Evolutionary conservation across 192 early-diverging fungal species (phyloP), one percentile per base, ranked within the genome.

Genomic region (Coemansia sp.): DNA sequence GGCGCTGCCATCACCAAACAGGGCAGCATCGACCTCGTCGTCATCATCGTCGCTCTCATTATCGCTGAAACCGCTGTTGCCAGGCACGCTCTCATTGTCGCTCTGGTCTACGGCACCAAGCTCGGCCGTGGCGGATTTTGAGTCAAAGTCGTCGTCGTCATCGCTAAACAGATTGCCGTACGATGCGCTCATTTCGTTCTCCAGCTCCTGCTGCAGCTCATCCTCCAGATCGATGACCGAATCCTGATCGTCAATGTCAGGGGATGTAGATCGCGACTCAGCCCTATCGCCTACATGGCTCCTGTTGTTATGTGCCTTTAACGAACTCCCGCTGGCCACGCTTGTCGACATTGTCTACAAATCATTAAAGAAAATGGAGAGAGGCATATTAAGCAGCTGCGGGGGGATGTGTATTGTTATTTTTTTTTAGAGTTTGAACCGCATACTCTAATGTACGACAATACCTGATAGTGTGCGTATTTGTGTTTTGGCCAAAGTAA

Each of bases 161-260:
- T 80, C 77, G 39, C 62, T 72, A 67, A 82, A 82, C 53, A 82
- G 39, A 36, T 76, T 77, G 29, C 74, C 74, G 53, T 77, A 77
- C n/a, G 80, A 82, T 2, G 72, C 79, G 39, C 71, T 74, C 71
- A 82, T 82, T 64, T 82, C 80, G 50, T 77, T 82, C 27, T 82
- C 80, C 7, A 82, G 71, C 75, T 82, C 75, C 60, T 82, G 80
- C 62, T 82, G 71, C 51, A 82, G 55, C 66, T 82, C 80, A 14
- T 82, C 72, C 50, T 77, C 80, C 69, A 82, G 74, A 63, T 77
- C 74, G 3, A 76, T 45, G 45, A 53, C 70, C 34, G 74, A 76
- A 36, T 66, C 45, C 29, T 69, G 67, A 62, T 81, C 80, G 61
- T 82, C 75, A 19, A 50, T 55, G 15, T 68, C 66, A 12, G 70